These are phyloP conservation scores for Ramaria sp. DNA, from an alignment of 768 basidiomycete genomes.

Conservation along the genomic window DNA sequence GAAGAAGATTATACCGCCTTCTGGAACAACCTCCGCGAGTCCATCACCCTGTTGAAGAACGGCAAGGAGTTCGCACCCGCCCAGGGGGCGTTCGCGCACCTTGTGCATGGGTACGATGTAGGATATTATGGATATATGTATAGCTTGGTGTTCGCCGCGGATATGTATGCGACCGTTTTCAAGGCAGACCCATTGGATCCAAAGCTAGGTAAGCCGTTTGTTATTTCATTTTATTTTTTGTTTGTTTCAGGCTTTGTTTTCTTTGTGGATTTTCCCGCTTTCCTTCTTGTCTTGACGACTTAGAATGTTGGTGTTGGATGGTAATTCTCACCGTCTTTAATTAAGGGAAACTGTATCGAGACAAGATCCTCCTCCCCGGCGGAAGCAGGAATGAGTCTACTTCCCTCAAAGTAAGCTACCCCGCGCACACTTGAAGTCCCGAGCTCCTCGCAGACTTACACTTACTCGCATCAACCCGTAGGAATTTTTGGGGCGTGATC, in stretches of 20 bases:
- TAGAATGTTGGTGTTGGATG: background rate
- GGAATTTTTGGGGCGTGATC: conserved; percentile 71
- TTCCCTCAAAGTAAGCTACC: conserved; percentile 49
- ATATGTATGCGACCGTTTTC: conserved; percentile 70
- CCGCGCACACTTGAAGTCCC: background rate
- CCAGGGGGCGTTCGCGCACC: conserved; percentile 68
- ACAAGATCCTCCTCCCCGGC: conserved; percentile 64
- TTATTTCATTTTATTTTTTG: too few species aligned
- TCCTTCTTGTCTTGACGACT: background rate
- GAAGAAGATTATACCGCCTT: conserved; percentile 64
- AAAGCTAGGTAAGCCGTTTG: conserved; percentile 25
- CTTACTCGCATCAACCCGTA: conserved; percentile 17
- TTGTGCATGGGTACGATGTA: conserved; percentile 62
- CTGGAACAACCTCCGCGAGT: conserved; percentile 66
- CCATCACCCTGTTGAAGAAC: conserved; percentile 55
- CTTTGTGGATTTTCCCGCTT: background rate
- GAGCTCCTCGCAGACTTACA: too few species aligned
- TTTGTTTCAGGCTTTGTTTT: too few species aligned
- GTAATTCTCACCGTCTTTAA: background rate
- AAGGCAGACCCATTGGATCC: conserved; percentile 71
- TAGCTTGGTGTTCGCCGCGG: conserved; percentile 51
- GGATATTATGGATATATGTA: conserved; percentile 72
- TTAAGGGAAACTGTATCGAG: conserved; percentile 48
- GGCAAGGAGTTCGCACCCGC: conserved; percentile 50
- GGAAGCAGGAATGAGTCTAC: conserved; percentile 74